Conservation (phyloP, 2,329 filamentous ascomycete genomes). For the Epichloe aotearoae region DNA sequence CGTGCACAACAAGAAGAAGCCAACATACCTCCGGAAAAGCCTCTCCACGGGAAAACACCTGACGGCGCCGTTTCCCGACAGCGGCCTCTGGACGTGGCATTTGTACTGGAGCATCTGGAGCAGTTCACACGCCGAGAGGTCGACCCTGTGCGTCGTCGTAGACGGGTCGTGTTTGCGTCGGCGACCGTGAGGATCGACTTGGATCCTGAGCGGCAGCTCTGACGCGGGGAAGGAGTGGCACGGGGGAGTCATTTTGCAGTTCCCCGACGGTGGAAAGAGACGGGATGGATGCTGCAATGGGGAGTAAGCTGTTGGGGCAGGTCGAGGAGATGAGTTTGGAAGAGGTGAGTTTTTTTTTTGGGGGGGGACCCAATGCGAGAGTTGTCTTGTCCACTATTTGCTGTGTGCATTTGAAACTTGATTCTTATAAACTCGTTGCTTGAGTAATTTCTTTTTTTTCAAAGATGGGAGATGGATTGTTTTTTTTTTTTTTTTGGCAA, state of each 20-base stretch:
- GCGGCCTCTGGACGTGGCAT: conserved; percentile 39
- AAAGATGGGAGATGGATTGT: too few relatives aligned
- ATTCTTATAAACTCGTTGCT: too few relatives aligned
- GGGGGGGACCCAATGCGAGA: too few relatives aligned
- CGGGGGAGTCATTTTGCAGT: conserved; percentile 41
- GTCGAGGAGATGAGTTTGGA: conserved; percentile 45
- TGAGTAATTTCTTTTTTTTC: too few relatives aligned
- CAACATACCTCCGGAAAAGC: conserved; percentile 44
- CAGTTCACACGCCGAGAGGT: conserved; percentile 42
- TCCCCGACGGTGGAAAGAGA: too few relatives aligned
- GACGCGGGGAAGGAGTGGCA: conserved; percentile 40
- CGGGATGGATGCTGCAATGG: conserved; percentile 27
- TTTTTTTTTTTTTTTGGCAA: too few relatives aligned
- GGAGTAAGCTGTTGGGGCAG: conserved; percentile 38
- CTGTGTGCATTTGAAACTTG: too few relatives aligned
- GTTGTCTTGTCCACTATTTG: too few relatives aligned
- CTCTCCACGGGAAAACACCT: conserved; percentile 44
- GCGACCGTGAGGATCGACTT: conserved; percentile 33
- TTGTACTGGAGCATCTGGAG: conserved; percentile 47
- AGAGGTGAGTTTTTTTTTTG: conserved; percentile 32
- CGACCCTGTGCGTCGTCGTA: conserved; percentile 24
- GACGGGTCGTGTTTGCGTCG: conserved; percentile 35
- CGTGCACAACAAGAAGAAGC: not conserved
- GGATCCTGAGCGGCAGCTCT: conserved; percentile 35
- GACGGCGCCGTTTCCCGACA: conserved; percentile 31